Base-by-base conservation (phyloP, 1,284 basidiomycete species). In the Veloporphyrellus conicus region DNA sequence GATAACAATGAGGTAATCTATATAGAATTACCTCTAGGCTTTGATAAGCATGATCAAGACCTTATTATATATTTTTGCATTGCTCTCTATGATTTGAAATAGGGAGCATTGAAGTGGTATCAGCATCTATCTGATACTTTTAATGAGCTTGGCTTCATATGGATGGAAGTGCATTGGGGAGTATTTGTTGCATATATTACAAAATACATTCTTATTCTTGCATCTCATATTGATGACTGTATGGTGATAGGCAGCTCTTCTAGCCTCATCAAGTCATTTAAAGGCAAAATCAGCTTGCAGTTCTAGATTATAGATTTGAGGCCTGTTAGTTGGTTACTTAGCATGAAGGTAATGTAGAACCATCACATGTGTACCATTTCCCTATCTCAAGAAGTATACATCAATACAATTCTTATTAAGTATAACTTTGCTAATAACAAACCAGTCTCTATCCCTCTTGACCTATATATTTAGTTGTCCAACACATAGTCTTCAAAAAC, bases 171-270 rank as follows among this genome's bases (percentile, higher is more conserved):
- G 0, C 42, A 52, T 11, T 46, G 43, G 45, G 45, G 44, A 7
- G 28, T 53, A 10, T 53, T 53, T 12, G 28, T 37, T 20, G 22
- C 15, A 1, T 23, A 41, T 6, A 16, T 41, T 6, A 36, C 44
- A 4, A 6, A 3, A 1, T n/a, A 47, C 4, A 38, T 50, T 6
- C 27, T 43, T 4, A 19, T 53, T n/a, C 45, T 53, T 9, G 31
- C 45, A 23, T 23, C 39, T 3, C 52, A 53, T 11, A 14, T 53
- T 12, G 42, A 53, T n/a, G 29, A 53, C 27, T 53, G 48, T 14
- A 47, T 28, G 1, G 28, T 53, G 1, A 53, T 42, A 1, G 36
- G 47, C 2, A 45, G 23, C 12, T 31, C 28, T 25, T 5, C 7
- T 7, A 5, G 11, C 4, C 31, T 32, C 11, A 32, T 32, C 31